Conservation (phyloP, 2,329 filamentous ascomycete genomes). For the Tolypocladium endophyticum region DNA sequence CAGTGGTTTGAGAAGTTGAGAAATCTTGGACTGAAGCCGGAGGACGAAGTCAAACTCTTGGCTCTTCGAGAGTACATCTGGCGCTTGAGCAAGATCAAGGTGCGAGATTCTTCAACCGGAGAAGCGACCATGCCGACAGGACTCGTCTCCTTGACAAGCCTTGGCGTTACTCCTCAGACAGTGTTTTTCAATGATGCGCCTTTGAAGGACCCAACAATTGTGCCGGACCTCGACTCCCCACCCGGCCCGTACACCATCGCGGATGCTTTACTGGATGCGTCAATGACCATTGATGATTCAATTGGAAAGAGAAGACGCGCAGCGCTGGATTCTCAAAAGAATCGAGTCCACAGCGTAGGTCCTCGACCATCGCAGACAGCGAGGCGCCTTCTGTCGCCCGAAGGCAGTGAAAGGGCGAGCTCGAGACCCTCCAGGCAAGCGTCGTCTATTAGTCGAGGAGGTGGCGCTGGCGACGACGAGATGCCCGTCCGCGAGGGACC, state of each 20-base stretch:
- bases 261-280: conserved; percentile 85
- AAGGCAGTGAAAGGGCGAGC: conserved; percentile 15
- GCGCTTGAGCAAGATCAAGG: conserved; percentile 65
- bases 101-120: conserved; percentile 34
- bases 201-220: conserved; percentile 29
- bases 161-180: conserved; percentile 75
- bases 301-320: conserved; percentile 41
- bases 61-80: conserved; percentile 85
- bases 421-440: conserved; percentile 27
- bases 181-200: conserved; percentile 82
- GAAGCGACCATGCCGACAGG: conserved; percentile 21
- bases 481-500: conserved; percentile 27
- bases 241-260: conserved; percentile 63
- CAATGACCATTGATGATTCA: conserved; percentile 71
- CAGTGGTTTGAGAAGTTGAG: conserved; percentile 80
- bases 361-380: conserved; percentile 13
- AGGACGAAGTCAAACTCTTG: conserved; percentile 85
- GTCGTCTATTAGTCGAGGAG: conserved; percentile 18
- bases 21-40: conserved; percentile 68
- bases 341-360: conserved; percentile 28
- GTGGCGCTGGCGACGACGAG: conserved; percentile 21
- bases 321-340: conserved; percentile 39
- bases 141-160: conserved; percentile 60
- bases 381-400: conserved; percentile 20
- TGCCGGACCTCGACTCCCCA: conserved; percentile 19